These are phyloP conservation scores for Diaporthe citrichinensis DNA, from an alignment of 2,329 filamentous ascomycete genomes.

Conservation along the genomic window DNA sequence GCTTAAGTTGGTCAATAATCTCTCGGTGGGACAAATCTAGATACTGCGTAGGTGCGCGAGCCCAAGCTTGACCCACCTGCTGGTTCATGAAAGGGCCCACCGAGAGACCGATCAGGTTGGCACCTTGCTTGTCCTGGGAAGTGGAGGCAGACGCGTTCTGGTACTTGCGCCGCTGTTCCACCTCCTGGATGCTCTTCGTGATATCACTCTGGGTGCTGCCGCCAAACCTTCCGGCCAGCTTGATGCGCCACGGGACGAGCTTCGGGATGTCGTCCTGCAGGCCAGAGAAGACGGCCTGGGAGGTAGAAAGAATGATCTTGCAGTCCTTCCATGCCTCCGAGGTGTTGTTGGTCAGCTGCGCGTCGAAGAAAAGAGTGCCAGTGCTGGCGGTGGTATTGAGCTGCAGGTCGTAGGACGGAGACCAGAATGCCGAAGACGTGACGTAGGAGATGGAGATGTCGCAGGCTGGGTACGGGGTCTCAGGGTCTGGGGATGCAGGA, in stretches of 20 bases:
- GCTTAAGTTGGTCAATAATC: background rate
- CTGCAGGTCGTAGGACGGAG: slow-evolving; percentile 72
- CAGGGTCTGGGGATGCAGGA: slow-evolving; percentile 55
- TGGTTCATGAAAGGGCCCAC: background rate
- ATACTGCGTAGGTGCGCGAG: background rate
- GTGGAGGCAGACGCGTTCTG: background rate
- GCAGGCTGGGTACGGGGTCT: slow-evolving; percentile 49
- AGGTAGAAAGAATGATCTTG: slow-evolving; percentile 73
- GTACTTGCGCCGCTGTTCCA: slow-evolving; percentile 50
- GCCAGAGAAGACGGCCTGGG: slow-evolving; percentile 70
- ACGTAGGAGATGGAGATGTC: slow-evolving; percentile 72
- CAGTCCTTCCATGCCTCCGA: slow-evolving; percentile 75
- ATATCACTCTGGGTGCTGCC: slow-evolving; percentile 44
- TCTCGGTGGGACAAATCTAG: background rate
- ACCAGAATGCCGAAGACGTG: slow-evolving; percentile 70
- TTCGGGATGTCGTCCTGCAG: slow-evolving; percentile 68
- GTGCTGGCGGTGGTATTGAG: slow-evolving; percentile 69
- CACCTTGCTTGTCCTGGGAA: background rate
- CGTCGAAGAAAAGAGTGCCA: slow-evolving; percentile 71
- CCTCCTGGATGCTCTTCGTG: slow-evolving; percentile 57
- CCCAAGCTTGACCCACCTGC: background rate
- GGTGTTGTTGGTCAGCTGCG: slow-evolving; percentile 72
- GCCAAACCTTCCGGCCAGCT: slow-evolving; percentile 54
- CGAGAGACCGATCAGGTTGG: background rate
- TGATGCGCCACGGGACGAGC: slow-evolving; percentile 70